phyloP scores from a whole-genome alignment of 352 stramenopile species.

The Globisporangium viniferum region DNA sequence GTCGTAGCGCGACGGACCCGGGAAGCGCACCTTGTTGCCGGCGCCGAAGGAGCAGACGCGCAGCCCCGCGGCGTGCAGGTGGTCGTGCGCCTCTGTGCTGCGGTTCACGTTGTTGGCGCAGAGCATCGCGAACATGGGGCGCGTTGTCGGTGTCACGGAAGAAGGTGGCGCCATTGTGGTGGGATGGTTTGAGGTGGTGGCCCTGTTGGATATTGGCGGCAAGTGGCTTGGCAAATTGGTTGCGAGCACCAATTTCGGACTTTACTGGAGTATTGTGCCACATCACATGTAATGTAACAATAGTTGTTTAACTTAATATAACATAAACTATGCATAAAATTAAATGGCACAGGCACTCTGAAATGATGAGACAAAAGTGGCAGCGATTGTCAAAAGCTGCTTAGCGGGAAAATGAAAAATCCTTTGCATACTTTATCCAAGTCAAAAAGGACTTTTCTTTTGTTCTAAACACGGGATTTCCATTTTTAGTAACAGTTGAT shows the following conservation, averaged over 20 bases:
- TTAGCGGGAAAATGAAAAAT: too few relatives aligned
- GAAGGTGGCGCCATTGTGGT: not conserved
- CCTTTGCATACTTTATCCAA: too few relatives aligned
- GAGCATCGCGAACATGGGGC: slow-evolving; percentile 82
- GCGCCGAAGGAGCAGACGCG: slow-evolving; percentile 83
- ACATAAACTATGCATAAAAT: too few relatives aligned
- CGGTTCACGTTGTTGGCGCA: slow-evolving; percentile 91
- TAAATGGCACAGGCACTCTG: too few relatives aligned
- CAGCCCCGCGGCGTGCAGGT: slow-evolving; percentile 71
- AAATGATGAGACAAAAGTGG: too few relatives aligned
- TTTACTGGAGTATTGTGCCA: not conserved
- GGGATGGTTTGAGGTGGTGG: not conserved
- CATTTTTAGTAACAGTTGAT: too few relatives aligned
- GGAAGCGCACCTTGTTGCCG: slow-evolving; percentile 86
- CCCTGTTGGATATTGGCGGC: not conserved
- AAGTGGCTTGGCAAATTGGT: not conserved
- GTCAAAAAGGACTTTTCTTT: too few relatives aligned
- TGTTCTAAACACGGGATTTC: too few relatives aligned
- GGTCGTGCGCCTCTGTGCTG: slow-evolving; percentile 86
- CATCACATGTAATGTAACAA: not conserved
- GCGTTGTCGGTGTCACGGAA: slow-evolving; percentile 1
- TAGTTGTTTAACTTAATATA: not conserved
- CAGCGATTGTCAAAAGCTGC: too few relatives aligned
- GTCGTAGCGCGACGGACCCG: slow-evolving; percentile 66
- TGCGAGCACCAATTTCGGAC: not conserved